These are phyloP conservation scores for Aspergillus transmontanensis DNA, from an alignment of 2,329 filamentous ascomycete species.

Conservation along the genomic window DNA sequence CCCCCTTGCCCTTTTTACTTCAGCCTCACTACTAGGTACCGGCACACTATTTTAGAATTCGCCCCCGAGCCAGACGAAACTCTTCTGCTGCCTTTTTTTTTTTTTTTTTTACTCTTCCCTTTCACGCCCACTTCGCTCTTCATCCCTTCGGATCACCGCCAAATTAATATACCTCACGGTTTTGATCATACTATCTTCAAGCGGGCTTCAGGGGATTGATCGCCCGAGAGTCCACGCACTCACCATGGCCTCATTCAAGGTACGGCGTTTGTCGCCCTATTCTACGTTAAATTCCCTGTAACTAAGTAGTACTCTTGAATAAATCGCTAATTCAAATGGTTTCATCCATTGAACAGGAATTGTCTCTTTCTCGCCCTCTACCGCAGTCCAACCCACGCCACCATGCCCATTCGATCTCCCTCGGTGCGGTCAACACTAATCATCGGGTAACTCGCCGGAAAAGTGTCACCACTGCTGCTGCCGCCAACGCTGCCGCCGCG, in stretches of 20 bases:
- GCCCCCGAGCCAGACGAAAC: neutral
- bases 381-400: constrained; percentile 70
- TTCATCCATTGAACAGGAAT: constrained; percentile 30
- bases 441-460: constrained; percentile 91
- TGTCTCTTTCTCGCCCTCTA: constrained; percentile 66
- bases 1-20: constrained; percentile 10
- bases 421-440: constrained; percentile 73
- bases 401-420: constrained; percentile 80
- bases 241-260: constrained; percentile 46
- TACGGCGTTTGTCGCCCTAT: constrained; percentile 19
- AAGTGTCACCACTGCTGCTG: constrained; percentile 79
- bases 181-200: constrained; percentile 10
- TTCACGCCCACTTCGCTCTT: constrained; percentile 2
- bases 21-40: constrained; percentile 11
- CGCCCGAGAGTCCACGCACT: constrained; percentile 33
- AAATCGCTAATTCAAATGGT: constrained; percentile 22
- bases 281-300: neutral
- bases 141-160: constrained; percentile 1
- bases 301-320: neutral
- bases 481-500: constrained; percentile 69
- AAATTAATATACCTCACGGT: constrained; percentile 1
- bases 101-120: neutral
- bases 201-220: constrained; percentile 31
- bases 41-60: neutral
- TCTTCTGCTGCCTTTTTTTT: neutral